Base-by-base conservation (phyloP, 805 yeast species). In the Grigorovia jiainica region DNA sequence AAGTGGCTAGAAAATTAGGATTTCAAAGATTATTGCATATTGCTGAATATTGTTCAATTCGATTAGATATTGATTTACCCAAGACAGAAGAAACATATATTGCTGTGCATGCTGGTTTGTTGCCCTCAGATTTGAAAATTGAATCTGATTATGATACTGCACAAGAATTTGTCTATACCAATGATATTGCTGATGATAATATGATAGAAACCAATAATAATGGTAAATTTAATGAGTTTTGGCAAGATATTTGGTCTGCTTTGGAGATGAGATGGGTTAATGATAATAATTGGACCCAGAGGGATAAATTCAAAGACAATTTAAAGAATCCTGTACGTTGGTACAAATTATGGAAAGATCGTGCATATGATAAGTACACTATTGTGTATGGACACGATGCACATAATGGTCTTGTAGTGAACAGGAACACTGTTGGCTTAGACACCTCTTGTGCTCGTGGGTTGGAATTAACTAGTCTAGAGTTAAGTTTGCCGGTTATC, bases 381-480 rank as follows among this genome's bases (percentile, higher is more conserved):
- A 87, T 85, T 3, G 77, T 76, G 52, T 89, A 89, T 57, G 97
- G 97, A 1, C 97, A 89, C 56, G 94, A 86, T 56, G 94, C 97
- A 3, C 68, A 76, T 42, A 66, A 79, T 42, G 95, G 96, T 1
- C 71, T 87, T 39, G 76, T 73, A 42, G 48, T 79, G 39, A 72
- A 73, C 48, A 72, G 73, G 46, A 86, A 69, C 59, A 70, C 95
- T 3, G 76, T 75, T 52, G 97, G 97, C 0, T 64, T 89, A 32
- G 97, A 90, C 55, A 67, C 84, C 9, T 85, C 84, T 1, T 89
- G 97, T 67, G 83, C 78, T 44, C 73, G 74, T 45, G 96, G 95
- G 3, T 80, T 76, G 10, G 58, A 72, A 45, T 67, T 89, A 38
- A 70, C 79, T 24, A 94, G 89, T 0, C 61, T 78, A 35, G 55